Conservation (phyloP, 1,139 yeast species). For the Pichia sp. region DNA sequence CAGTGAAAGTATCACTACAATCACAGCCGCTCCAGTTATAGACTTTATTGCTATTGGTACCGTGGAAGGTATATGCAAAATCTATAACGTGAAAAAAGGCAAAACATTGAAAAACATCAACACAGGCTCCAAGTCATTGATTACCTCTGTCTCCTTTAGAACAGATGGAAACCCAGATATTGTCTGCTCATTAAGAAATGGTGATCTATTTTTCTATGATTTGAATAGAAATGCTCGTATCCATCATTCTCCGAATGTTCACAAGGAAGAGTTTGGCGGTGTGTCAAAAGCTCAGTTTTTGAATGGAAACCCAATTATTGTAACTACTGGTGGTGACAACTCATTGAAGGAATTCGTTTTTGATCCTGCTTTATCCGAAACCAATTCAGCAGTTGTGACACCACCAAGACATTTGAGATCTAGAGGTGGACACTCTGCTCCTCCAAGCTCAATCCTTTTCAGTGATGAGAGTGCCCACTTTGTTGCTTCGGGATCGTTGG, state of each 20-base stretch:
- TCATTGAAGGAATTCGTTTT: slow-evolving; percentile 85
- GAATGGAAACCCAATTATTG: slow-evolving; percentile 87
- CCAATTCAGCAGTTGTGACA: slow-evolving; percentile 62
- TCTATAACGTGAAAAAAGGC: slow-evolving; percentile 70
- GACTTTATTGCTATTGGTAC: slow-evolving; percentile 82
- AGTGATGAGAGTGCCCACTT: slow-evolving; percentile 79
- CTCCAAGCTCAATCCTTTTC: slow-evolving; percentile 74
- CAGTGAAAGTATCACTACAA: slow-evolving; percentile 50
- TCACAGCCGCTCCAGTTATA: slow-evolving; percentile 81
- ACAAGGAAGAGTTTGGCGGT: slow-evolving; percentile 73
- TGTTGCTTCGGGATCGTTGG: slow-evolving; percentile 81
- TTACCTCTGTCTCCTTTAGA: slow-evolving; percentile 78
- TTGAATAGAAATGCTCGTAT: slow-evolving; percentile 66
- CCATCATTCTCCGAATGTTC: slow-evolving; percentile 71
- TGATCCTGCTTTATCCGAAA: slow-evolving; percentile 77
- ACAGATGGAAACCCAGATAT: slow-evolving; percentile 87
- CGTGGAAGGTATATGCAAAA: slow-evolving; percentile 56
- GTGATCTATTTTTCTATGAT: slow-evolving; percentile 85
- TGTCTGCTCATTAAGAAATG: slow-evolving; percentile 74
- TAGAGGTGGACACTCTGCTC: slow-evolving; percentile 95
- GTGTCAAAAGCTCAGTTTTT: slow-evolving; percentile 71
- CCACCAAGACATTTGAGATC: slow-evolving; percentile 92
- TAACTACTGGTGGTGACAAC: slow-evolving; percentile 93
- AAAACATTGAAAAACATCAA: slow-evolving; percentile 53
- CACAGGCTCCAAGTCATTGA: slow-evolving; percentile 48